Evolutionary conservation across 371 early-diverging fungal genomes (phyloP).

Genomic region (Catenaria anguillulae): DNA sequence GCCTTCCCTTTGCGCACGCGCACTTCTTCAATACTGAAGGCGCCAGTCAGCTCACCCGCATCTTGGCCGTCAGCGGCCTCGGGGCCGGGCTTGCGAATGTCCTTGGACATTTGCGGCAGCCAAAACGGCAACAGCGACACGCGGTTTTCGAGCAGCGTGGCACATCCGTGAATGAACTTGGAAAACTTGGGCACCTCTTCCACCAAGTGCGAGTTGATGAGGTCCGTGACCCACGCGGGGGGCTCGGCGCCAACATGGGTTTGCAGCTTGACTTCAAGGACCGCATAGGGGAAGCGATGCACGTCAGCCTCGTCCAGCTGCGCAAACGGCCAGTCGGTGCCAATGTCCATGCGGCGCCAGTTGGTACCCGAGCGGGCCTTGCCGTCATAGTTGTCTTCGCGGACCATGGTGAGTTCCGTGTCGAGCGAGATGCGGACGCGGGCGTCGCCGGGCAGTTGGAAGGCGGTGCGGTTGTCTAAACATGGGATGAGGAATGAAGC

Average conservation of each 20-base stretch:
- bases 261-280: constrained; percentile 97
- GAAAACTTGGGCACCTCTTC: constrained; percentile 96
- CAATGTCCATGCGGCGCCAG: constrained; percentile 92
- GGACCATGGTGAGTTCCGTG: constrained; percentile 92
- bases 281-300: constrained; percentile 89
- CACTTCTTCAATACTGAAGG: not conserved
- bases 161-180: constrained; percentile 96
- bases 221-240: constrained; percentile 88
- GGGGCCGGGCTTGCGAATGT: constrained; percentile 52
- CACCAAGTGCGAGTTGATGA: constrained; percentile 78
- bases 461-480: constrained; percentile 97
- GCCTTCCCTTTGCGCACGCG: constrained; percentile 1
- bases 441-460: constrained; percentile 97
- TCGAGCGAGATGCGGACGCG: constrained; percentile 96
- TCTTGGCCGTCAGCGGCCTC: not conserved
- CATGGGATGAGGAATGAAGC: no score
- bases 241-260: constrained; percentile 70
- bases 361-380: constrained; percentile 54
- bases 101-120: constrained; percentile 88
- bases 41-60: not conserved
- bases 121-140: constrained; percentile 94
- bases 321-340: constrained; percentile 82
- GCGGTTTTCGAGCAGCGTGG: constrained; percentile 72
- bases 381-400: constrained; percentile 82
- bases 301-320: constrained; percentile 72